A percentile compares a stretch with the other conserved stretches of the same genome.
Conservation (phyloP, 768 basidiomycete genomes). For the Lenzites betulinus region DNA sequence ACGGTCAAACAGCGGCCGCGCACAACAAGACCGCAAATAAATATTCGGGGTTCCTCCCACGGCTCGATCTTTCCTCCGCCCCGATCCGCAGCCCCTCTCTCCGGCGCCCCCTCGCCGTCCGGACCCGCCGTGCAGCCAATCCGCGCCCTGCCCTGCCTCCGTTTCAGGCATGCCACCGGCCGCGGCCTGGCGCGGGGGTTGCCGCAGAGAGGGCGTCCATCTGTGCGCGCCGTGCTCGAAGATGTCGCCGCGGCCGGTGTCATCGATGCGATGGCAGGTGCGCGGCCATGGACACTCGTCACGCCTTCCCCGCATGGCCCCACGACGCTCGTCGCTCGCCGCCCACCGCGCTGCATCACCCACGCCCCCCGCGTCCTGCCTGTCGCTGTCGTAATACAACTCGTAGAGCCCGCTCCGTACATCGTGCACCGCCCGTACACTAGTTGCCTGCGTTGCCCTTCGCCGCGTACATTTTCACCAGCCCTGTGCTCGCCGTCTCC, state of each 20-base stretch:
- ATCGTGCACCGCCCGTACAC: constrained; percentile 5
- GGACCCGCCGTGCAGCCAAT: not conserved
- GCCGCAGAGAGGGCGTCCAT: not conserved
- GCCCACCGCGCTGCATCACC: not conserved
- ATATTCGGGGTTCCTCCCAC: constrained; percentile 6
- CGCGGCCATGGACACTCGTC: not conserved
- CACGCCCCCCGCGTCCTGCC: not conserved
- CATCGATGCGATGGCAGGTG: not conserved
- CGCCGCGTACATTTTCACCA: constrained; percentile 88
- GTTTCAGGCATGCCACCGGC: not conserved
- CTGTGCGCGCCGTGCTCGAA: no score
- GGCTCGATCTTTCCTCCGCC: not conserved
- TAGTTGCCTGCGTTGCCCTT: constrained; percentile 38
- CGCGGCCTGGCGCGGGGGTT: no score
- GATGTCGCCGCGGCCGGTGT: no score
- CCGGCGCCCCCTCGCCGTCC: constrained; percentile 3
- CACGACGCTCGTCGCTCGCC: constrained; percentile 3
- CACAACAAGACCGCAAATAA: constrained; percentile 7
- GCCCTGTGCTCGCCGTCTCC: constrained; percentile 53
- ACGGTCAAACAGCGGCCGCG: not conserved
- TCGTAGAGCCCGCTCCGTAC: not conserved
- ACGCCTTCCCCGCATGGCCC: constrained; percentile 12
- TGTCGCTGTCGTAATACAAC: constrained; percentile 3
- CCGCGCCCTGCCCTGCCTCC: constrained; percentile 7
- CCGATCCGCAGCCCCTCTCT: not conserved